These are phyloP conservation scores for Nepenthes alata DNA, from an alignment of 179 eudicot species.

Conservation along the genomic window DNA sequence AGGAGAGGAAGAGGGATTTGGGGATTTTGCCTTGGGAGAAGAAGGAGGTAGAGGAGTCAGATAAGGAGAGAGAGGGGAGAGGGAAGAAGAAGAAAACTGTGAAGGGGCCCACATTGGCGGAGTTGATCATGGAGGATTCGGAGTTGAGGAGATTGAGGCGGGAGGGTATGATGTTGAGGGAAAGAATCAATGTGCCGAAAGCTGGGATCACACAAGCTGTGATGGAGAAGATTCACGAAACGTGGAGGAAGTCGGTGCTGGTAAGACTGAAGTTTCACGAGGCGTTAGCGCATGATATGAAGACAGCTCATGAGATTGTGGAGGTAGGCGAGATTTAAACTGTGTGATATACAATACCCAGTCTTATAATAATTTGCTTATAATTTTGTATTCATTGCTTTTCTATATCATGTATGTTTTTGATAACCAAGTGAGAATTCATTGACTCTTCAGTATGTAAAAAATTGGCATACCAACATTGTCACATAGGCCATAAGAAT, in stretches of 20 bases:
- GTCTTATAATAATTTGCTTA: not conserved
- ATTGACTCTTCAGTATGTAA: too few relatives aligned
- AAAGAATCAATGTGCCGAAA: slow-evolving; percentile 72
- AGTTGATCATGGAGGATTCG: slow-evolving; percentile 63
- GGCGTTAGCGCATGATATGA: slow-evolving; percentile 83
- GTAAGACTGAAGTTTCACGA: slow-evolving; percentile 92
- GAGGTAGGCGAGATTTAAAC: slow-evolving; percentile 46
- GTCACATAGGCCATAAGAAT: too few relatives aligned
- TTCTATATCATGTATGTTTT: too few relatives aligned
- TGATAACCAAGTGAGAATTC: too few relatives aligned
- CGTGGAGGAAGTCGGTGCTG: slow-evolving; percentile 75
- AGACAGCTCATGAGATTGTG: slow-evolving; percentile 83
- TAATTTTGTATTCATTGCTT: too few relatives aligned
- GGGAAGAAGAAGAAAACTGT: slow-evolving; percentile 30
- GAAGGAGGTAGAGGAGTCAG: slow-evolving; percentile 22
- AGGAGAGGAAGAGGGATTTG: slow-evolving; percentile 27
- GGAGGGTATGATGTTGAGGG: slow-evolving; percentile 69
- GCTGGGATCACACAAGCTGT: slow-evolving; percentile 79
- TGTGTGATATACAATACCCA: not conserved
- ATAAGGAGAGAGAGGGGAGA: slow-evolving; percentile 14
- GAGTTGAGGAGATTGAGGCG: slow-evolving; percentile 89
- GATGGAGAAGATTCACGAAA: slow-evolving; percentile 75
- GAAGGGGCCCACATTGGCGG: slow-evolving; percentile 70
- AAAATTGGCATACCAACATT: too few relatives aligned
- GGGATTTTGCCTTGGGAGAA: slow-evolving; percentile 83